A percentile compares a stretch with the other conserved stretches of the same genome.
Evolutionary conservation across 1,139 yeast species (phyloP).

Genomic region (Waltiozyma sp.): DNA sequence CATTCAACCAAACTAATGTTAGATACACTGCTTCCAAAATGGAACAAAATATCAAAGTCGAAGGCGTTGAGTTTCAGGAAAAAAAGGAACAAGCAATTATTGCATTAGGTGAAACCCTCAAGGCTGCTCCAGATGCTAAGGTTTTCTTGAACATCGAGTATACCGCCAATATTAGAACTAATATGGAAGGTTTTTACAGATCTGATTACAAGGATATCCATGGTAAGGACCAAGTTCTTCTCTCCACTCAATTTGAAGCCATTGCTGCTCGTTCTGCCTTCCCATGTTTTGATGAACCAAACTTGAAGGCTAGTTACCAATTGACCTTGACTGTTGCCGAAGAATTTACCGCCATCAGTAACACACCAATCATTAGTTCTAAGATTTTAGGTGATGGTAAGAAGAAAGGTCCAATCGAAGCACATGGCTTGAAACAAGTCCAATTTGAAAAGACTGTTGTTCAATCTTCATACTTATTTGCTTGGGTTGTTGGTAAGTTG

Average conservation of each 20-base stretch:
- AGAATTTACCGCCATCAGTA: conserved; percentile 57
- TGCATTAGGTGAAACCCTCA: conserved; percentile 33
- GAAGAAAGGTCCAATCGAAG: conserved; percentile 23
- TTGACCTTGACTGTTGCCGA: conserved; percentile 47
- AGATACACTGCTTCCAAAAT: conserved; percentile 14
- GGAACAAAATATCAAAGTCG: conserved; percentile 19
- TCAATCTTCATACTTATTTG: conserved; percentile 74
- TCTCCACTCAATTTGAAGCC: conserved; percentile 80
- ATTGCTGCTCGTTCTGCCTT: conserved; percentile 79
- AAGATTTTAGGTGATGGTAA: conserved; percentile 36
- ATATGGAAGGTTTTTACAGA: conserved; percentile 75
- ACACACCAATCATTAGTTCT: conserved; percentile 50
- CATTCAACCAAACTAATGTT: conserved; percentile 11
- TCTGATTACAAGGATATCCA: conserved; percentile 55
- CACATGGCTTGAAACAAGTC: conserved; percentile 27
- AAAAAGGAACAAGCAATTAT: conserved; percentile 57
- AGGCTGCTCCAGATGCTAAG: conserved; percentile 32
- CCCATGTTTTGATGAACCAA: conserved; percentile 78
- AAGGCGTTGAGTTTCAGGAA: conserved; percentile 30
- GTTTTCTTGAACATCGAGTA: conserved; percentile 41
- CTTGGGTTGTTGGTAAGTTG: conserved; percentile 75
- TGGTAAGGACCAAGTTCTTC: conserved; percentile 52
- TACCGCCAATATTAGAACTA: conserved; percentile 57
- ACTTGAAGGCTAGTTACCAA: conserved; percentile 60
- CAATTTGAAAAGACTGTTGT: conserved; percentile 53